Conservation (phyloP, 192 early-diverging fungal species). For the Lunasporangiospora selenospora region DNA sequence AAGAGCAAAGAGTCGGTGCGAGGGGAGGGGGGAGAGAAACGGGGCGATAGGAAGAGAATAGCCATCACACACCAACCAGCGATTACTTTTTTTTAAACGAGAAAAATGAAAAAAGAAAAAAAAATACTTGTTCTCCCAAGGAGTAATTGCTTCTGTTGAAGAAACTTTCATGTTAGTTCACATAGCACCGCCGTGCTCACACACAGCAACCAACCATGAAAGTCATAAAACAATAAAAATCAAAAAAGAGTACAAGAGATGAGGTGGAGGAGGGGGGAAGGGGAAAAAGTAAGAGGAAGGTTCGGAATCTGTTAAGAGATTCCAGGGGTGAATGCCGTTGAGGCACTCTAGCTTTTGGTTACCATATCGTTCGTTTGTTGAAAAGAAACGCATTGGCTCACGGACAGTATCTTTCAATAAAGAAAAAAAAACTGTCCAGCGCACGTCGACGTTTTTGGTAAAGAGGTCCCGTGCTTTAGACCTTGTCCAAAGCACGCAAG, state of each 20-base stretch:
- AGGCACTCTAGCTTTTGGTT: slow-evolving; percentile 52
- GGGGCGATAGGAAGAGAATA: too few species aligned
- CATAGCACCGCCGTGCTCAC: too few species aligned
- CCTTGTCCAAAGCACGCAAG: slow-evolving; percentile 56
- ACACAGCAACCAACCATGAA: too few species aligned
- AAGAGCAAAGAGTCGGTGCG: not conserved
- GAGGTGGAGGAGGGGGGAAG: slow-evolving; percentile 3
- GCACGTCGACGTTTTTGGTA: not conserved
- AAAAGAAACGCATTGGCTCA: slow-evolving; percentile 53
- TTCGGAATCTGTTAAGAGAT: slow-evolving; percentile 50
- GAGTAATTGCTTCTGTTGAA: slow-evolving; percentile 46
- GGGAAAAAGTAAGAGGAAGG: not conserved
- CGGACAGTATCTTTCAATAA: slow-evolving; percentile 23
- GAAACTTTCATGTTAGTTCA: slow-evolving; percentile 49
- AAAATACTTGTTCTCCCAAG: not conserved
- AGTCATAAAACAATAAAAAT: slow-evolving; percentile 8
- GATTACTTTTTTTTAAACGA: not conserved
- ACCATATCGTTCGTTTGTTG: slow-evolving; percentile 54
- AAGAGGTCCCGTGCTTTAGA: not conserved
- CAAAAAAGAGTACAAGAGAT: slow-evolving; percentile 1
- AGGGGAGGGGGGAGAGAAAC: not conserved
- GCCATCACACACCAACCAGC: not conserved
- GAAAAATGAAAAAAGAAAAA: slow-evolving; percentile 1
- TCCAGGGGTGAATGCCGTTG: slow-evolving; percentile 51
- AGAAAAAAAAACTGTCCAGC: not conserved